Conservation (phyloP, 768 basidiomycete species). For the Boletus rubescentipes region DNA sequence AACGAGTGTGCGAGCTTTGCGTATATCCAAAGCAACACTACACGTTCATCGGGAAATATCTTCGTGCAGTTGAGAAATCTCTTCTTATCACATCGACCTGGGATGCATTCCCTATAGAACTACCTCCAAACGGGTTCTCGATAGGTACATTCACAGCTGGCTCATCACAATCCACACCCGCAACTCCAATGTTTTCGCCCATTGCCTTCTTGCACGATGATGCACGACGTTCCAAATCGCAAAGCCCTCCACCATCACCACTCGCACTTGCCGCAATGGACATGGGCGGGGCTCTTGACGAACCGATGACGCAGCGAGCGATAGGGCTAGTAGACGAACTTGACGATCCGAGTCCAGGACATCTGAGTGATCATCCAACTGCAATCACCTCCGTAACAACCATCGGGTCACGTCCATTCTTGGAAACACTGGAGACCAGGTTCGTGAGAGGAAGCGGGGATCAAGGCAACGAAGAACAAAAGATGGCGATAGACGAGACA, state of each 20-base stretch:
- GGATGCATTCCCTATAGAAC: conserved; percentile 61
- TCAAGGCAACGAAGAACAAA: conserved; percentile 28
- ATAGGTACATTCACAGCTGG: conserved; percentile 40
- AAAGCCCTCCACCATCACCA: conserved; percentile 77
- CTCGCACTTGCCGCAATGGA: conserved; percentile 48
- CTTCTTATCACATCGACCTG: conserved; percentile 81
- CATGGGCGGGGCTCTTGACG: conserved; percentile 34
- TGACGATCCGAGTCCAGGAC: conserved; percentile 81
- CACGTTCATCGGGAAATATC: conserved; percentile 78
- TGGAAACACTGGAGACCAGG: conserved; percentile 57
- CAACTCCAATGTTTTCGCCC: conserved; percentile 83
- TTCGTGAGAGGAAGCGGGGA: conserved; percentile 54
- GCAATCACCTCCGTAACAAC: conserved; percentile 67
- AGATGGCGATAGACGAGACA: conserved; percentile 39
- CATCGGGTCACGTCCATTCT: conserved; percentile 43
- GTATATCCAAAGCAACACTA: conserved; percentile 69
- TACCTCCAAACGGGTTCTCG: conserved; percentile 30
- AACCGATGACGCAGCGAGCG: conserved; percentile 42
- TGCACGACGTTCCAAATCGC: conserved; percentile 75
- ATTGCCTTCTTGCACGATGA: conserved; percentile 87
- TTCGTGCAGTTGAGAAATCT: conserved; percentile 81
- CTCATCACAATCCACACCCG: conserved; percentile 55
- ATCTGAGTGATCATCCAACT: conserved; percentile 79
- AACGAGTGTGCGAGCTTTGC: conserved; percentile 83
- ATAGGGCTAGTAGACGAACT: conserved; percentile 83